Evolutionary conservation across 495 filamentous ascomycete genomes (phyloP).

Genomic region (Cercophora samala): DNA sequence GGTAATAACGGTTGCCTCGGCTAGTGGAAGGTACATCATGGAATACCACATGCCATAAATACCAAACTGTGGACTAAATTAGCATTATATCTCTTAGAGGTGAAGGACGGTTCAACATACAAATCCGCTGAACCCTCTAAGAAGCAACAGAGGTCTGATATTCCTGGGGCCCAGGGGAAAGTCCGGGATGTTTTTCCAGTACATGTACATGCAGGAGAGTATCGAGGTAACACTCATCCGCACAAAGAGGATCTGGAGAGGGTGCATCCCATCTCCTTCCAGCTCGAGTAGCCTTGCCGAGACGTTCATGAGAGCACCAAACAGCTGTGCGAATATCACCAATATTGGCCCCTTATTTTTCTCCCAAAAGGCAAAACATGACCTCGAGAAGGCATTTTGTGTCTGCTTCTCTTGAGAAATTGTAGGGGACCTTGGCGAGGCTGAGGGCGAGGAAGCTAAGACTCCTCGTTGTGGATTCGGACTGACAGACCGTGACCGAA

Average conservation of each 20-base stretch:
- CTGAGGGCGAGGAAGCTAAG: conserved; percentile 11
- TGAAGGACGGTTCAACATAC: conserved; percentile 29
- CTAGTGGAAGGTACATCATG: conserved; percentile 80
- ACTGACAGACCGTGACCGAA: conserved; percentile 34
- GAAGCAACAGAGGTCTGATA: conserved; percentile 63
- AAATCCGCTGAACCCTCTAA: conserved; percentile 73
- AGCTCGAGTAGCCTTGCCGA: conserved; percentile 74
- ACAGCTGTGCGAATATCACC: conserved; percentile 74
- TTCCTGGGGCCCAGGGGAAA: conserved; percentile 67
- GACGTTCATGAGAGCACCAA: conserved; percentile 86
- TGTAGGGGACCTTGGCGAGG: conserved; percentile 15
- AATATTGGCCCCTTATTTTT: conserved; percentile 71
- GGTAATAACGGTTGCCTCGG: conserved; percentile 89
- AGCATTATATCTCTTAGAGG: neutral
- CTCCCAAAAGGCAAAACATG: conserved; percentile 29
- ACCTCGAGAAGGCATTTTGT: neutral
- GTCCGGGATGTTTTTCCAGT: conserved; percentile 59
- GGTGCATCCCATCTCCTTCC: conserved; percentile 71
- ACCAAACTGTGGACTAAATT: conserved; percentile 51
- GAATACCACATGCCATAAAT: conserved; percentile 63
- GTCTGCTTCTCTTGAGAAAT: neutral
- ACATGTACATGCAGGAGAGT: conserved; percentile 71
- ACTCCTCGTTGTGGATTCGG: conserved; percentile 26
- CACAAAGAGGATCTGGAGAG: conserved; percentile 85
- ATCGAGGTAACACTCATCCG: conserved; percentile 76